These are phyloP conservation scores for Debaryomycetaceae sp. DNA, from an alignment of 1,139 yeast species.

Conservation along the genomic window DNA sequence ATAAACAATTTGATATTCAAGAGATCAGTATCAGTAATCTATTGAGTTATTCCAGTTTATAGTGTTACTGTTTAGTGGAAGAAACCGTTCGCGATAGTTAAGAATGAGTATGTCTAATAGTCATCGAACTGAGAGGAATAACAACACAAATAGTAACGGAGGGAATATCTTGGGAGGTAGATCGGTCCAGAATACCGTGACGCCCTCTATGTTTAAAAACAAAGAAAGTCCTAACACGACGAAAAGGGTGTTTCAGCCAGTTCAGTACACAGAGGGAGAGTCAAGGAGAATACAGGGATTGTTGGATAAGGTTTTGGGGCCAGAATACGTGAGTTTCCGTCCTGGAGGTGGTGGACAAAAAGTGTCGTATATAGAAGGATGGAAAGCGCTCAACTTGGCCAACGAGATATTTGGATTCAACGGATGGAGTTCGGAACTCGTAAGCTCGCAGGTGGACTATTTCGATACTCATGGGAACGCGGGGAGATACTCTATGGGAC, in stretches of 20 bases:
- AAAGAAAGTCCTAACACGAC: conserved; percentile 4
- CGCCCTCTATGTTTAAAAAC: conserved; percentile 1
- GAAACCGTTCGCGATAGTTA: background rate
- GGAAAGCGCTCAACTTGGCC: conserved; percentile 76
- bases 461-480: conserved; percentile 57
- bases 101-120: background rate
- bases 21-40: background rate
- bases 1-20: background rate
- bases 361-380: conserved; percentile 75
- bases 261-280: conserved; percentile 40
- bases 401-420: conserved; percentile 78
- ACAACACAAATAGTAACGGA: background rate
- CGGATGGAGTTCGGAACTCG: conserved; percentile 76
- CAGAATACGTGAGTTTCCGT: conserved; percentile 81
- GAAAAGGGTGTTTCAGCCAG: conserved; percentile 18
- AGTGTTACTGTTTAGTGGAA: background rate
- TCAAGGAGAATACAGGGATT: conserved; percentile 34
- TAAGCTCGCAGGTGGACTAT: conserved; percentile 64
- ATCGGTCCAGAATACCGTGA: conserved; percentile 1
- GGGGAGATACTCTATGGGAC: conserved; percentile 57
- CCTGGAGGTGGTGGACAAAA: conserved; percentile 72
- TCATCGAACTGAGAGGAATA: background rate
- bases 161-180: background rate
- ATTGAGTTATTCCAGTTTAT: too few species aligned
- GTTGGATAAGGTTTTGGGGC: conserved; percentile 71